These are phyloP conservation scores for Phytophthora tentaculata DNA, from an alignment of 352 stramenopile genomes.

Conservation along the genomic window DNA sequence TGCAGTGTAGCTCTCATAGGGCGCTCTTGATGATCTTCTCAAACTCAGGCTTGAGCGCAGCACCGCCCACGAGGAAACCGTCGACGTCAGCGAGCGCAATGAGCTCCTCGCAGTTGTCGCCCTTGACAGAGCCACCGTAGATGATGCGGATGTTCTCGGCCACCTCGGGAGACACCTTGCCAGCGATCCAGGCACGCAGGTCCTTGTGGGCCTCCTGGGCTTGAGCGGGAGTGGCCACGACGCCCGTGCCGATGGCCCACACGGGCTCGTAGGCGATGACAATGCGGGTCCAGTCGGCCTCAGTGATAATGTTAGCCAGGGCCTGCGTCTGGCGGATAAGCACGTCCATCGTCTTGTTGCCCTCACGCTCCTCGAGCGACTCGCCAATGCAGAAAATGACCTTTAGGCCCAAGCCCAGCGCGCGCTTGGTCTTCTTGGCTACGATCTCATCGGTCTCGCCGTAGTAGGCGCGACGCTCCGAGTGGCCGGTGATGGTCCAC, in stretches of 20 bases:
- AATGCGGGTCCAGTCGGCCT: conserved; percentile 71
- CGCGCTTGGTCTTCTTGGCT: conserved; percentile 90
- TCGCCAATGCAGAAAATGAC: conserved; percentile 97
- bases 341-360: conserved; percentile 89
- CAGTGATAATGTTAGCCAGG: conserved; percentile 81
- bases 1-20: conserved; percentile 29
- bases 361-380: conserved; percentile 86
- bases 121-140: conserved; percentile 91
- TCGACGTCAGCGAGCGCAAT: conserved; percentile 81
- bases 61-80: conserved; percentile 91
- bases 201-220: conserved; percentile 91
- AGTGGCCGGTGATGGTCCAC: conserved; percentile 87
- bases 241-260: conserved; percentile 96
- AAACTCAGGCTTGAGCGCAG: conserved; percentile 90
- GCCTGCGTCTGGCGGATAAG: conserved; percentile 94
- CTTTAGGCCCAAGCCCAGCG: conserved; percentile 82
- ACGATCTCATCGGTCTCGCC: conserved; percentile 91
- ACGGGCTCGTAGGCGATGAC: conserved; percentile 96
- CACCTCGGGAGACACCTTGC: conserved; percentile 60
- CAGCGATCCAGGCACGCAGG: conserved; percentile 65
- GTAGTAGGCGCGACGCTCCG: conserved; percentile 86
- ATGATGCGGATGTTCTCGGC: conserved; percentile 78
- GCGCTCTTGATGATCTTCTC: conserved; percentile 80
- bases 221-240: conserved; percentile 93
- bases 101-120: conserved; percentile 83